These are phyloP conservation scores for Gelatoporia subvermispora DNA, from an alignment of 768 basidiomycete species.

Conservation along the genomic window DNA sequence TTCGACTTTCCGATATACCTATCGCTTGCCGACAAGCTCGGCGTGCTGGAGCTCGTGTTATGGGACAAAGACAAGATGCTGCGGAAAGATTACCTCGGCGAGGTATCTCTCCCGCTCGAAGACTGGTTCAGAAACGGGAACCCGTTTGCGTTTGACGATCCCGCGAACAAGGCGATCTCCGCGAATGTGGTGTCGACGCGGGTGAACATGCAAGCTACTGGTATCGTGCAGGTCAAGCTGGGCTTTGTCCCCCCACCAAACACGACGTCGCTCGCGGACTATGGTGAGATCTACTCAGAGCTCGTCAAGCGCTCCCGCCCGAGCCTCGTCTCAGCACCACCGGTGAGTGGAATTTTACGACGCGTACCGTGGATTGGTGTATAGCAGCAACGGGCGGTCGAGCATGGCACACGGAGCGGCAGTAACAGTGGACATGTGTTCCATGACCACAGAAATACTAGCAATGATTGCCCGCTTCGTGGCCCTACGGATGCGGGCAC, in stretches of 20 bases:
- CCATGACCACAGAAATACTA: too few species aligned
- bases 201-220: conserved; percentile 40
- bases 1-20: conserved; percentile 88
- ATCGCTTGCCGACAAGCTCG: conserved; percentile 66
- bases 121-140: conserved; percentile 67
- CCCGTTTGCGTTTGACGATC: conserved; percentile 52
- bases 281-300: conserved; percentile 57
- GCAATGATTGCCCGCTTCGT: too few species aligned
- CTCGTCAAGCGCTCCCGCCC: conserved; percentile 60
- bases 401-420: too few species aligned
- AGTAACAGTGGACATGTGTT: too few species aligned
- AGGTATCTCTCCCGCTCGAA: conserved; percentile 70
- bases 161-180: conserved; percentile 59
- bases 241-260: conserved; percentile 50
- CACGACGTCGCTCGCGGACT: conserved; percentile 39
- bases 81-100: conserved; percentile 91
- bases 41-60: conserved; percentile 76
- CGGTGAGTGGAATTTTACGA: conserved; percentile 43
- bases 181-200: conserved; percentile 44
- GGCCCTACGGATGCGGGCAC: too few species aligned
- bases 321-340: conserved; percentile 70
- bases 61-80: conserved; percentile 95
- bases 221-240: conserved; percentile 55
- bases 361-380: neutral
- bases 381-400: too few species aligned